Conservation (phyloP, 805 yeast species). For the Metschnikowia noctiluminum region DNA sequence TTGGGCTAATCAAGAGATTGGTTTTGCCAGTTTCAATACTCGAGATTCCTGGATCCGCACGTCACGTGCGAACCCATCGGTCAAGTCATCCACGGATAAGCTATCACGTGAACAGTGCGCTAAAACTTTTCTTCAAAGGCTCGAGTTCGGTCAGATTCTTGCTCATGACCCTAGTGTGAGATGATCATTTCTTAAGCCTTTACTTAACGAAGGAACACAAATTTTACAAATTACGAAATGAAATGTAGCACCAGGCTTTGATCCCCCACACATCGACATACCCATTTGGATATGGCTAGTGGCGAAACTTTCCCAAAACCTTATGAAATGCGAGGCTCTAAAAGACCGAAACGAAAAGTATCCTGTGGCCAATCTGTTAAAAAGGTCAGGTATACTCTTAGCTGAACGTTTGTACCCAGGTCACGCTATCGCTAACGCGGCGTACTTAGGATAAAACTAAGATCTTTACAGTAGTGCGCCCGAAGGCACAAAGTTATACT, state of each 20-base stretch:
- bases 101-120: not conserved
- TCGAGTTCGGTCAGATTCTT: too few species aligned
- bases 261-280: conserved; percentile 34
- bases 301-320: conserved; percentile 33
- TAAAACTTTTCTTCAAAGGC: too few species aligned
- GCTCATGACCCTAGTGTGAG: not conserved
- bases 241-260: conserved; percentile 53
- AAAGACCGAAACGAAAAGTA: conserved; percentile 75
- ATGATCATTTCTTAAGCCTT: not conserved
- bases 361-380: conserved; percentile 72
- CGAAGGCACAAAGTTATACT: conserved; percentile 52
- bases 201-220: not conserved
- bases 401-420: conserved; percentile 49
- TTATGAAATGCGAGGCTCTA: conserved; percentile 47
- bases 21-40: not conserved
- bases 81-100: too few species aligned
- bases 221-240: conserved; percentile 1
- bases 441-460: conserved; percentile 34
- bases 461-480: conserved; percentile 40
- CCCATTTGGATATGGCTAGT: conserved; percentile 17
- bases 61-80: not conserved
- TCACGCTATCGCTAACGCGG: conserved; percentile 43
- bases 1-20: not conserved
- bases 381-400: conserved; percentile 66
- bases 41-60: not conserved